These are phyloP conservation scores for Mrakiaceae sp. DNA, from an alignment of 1,284 basidiomycete genomes.

Conservation along the genomic window DNA sequence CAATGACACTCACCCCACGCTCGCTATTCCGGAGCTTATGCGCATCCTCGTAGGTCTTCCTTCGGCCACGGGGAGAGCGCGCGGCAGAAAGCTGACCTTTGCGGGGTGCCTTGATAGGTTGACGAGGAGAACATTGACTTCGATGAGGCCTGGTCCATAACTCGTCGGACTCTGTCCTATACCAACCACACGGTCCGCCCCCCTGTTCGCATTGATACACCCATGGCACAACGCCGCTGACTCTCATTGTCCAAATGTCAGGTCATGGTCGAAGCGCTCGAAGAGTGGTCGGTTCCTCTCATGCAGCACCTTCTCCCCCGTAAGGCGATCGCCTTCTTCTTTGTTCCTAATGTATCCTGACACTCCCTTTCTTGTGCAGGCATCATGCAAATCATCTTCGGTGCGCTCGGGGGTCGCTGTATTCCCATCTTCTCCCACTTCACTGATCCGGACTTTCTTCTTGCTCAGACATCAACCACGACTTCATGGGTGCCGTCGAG, in stretches of 20 bases:
- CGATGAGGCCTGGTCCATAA: conserved; percentile 72
- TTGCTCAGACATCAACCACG: conserved; percentile 60
- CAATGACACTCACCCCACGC: conserved; percentile 85
- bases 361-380: too few relatives aligned
- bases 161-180: conserved; percentile 80
- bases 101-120: neutral
- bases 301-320: conserved; percentile 66
- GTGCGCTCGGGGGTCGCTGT: too few relatives aligned
- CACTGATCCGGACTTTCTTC: conserved; percentile 52
- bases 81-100: too few relatives aligned
- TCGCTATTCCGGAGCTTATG: conserved; percentile 74
- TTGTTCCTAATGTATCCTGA: too few relatives aligned
- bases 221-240: conserved; percentile 23
- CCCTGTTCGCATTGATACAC: neutral
- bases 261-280: conserved; percentile 31
- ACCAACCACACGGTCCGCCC: conserved; percentile 62
- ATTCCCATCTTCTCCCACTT: conserved; percentile 39
- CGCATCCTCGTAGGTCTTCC: conserved; percentile 45
- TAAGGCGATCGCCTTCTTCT: conserved; percentile 17
- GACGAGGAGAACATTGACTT: conserved; percentile 80
- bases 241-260: neutral
- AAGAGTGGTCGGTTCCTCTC: conserved; percentile 79
- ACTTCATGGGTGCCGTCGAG: conserved; percentile 56
- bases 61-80: too few relatives aligned
- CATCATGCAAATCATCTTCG: conserved; percentile 23